Evolutionary conservation across 306 rosid species (phyloP), one percentile per base, ranked within the genome.

Genomic region (Trifolium repens): DNA sequence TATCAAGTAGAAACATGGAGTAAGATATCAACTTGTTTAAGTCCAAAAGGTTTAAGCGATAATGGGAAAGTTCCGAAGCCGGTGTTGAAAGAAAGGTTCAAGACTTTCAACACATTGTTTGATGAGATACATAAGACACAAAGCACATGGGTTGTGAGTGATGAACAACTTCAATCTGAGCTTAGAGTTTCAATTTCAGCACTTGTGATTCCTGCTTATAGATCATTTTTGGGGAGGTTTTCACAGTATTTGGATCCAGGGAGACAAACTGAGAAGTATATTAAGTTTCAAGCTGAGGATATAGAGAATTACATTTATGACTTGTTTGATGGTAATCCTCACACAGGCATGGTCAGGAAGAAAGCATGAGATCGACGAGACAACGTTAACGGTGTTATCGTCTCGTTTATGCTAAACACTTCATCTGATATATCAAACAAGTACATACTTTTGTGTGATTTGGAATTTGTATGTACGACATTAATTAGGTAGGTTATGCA

Each of bases 121-220:
- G 98, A 91, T 0, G 97, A 91, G 75, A 87, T 91, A 64, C 97
- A 91, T 79, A 93, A 83, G 77, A 81, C 93, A 8, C 98, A 93
- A 72, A 85, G 91, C 86, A 57, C 87, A 10, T 93, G 98, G 98
- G 96, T 93, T 9, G 93, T 93, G 65, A 74, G 88, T 12, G 98
- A 91, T 53, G 96, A 93, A 32, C 98, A 93, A 59, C 97, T 93
- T 75, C 91, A 88, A 27, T 91, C 98, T 46, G 98, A 93, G 86
- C 89, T 93, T 1, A 76, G 96, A 81, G 90, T 89, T 64, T 93
- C 98, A 0, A 82, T 93, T 9, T 84, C 97, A 3, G 87, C 91
- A 0, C 88, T 93, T 6, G 89, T 93, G 68, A 91, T 91, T 59
- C 97, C 97, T 15, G 98, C 98, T 0, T 93, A 91, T 57, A 71